phyloP scores from a whole-genome alignment of 2,329 filamentous ascomycete genomes.

The Malbranchea cinnamomea region DNA sequence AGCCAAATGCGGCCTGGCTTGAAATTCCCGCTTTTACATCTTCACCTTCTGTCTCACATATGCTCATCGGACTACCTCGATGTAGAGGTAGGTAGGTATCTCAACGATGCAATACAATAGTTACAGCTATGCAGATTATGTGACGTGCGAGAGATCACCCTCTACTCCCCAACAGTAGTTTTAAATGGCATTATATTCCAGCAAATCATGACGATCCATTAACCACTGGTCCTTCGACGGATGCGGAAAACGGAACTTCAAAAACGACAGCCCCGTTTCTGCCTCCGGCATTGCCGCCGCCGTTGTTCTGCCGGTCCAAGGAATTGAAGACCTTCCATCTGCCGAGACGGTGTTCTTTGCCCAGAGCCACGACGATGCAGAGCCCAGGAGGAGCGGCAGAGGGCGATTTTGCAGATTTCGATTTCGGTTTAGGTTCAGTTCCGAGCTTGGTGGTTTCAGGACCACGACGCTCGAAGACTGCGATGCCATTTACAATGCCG shows the following conservation, averaged over 20 bases:
- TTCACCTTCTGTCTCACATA: no score
- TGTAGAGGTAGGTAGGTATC: no score
- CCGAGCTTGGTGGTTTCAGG: conserved; percentile 12
- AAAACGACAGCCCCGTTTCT: conserved; percentile 81
- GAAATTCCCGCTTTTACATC: no score
- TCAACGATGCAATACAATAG: no score
- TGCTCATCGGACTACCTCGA: no score
- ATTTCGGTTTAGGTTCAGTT: conserved; percentile 13
- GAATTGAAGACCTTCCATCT: conserved; percentile 50
- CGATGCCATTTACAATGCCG: conserved; percentile 78
- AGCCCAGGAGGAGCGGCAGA: conserved; percentile 38
- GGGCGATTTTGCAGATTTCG: conserved; percentile 10
- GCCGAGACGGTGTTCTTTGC: conserved; percentile 73
- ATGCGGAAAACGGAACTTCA: conserved; percentile 46
- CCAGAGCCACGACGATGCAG: conserved; percentile 72
- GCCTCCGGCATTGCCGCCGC: conserved; percentile 29
- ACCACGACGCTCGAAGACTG: conserved; percentile 64
- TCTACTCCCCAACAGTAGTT: neutral
- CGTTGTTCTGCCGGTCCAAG: conserved; percentile 20
- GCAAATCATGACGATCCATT: neutral
- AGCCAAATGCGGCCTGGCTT: no score
- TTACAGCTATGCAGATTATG: no score
- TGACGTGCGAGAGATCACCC: no score
- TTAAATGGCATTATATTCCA: neutral
- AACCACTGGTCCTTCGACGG: neutral